Base-by-base conservation (phyloP, 768 basidiomycete genomes). In the Chlorophyllum brunneum region DNA sequence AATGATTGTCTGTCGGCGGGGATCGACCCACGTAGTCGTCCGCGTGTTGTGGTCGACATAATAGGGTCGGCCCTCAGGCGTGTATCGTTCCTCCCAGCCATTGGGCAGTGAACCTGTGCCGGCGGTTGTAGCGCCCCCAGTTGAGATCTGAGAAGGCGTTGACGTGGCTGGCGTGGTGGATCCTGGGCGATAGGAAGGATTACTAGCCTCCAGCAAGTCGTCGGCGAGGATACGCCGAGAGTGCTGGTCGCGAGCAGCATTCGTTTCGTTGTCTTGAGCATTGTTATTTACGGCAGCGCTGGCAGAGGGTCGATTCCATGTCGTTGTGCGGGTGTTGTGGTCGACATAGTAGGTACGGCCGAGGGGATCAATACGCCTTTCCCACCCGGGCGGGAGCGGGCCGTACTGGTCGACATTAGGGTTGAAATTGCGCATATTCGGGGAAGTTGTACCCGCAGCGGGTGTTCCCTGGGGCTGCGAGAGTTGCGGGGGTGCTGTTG, bases 1-100 rank as follows among this genome's bases (percentile, higher is more conserved):
- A 54, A 98, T 88, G 55, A 98, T 82, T 9, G 94, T 93, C 72
- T 98, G 97, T 40, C 97, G 85, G 44, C 97, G 88, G 33, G 97
- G 97, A 66, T 99, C 97, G 20, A 98, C 95, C 97, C 97, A 99
- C n/a, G 97, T 99, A 27, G 97, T 98, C 16, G 97, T 98, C 42
- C 97, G 84, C 9, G 95, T 98, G 65, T 99, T 99, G 73, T 99
- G 97, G 67, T 99, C 97, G 44, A 99, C 97, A 67, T 97, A 99
- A 71, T 99, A 99, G 2, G 97, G 93, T 34, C 97, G 83, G 16
- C 97, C 97, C 71, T 99, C 97, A 0, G 95, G 94, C 2, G 97
- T 99, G 71, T 95, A 95, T 31, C 97, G 83, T 71, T 98, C 97
- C 66, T 99, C 97, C 97, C 97, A 99, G 2, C 97, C 97, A 54